Percentiles rank a stretch among this genome's conserved stretches.
Conservation (phyloP, 352 stramenopile species). For the Pythium pyrilobum region DNA sequence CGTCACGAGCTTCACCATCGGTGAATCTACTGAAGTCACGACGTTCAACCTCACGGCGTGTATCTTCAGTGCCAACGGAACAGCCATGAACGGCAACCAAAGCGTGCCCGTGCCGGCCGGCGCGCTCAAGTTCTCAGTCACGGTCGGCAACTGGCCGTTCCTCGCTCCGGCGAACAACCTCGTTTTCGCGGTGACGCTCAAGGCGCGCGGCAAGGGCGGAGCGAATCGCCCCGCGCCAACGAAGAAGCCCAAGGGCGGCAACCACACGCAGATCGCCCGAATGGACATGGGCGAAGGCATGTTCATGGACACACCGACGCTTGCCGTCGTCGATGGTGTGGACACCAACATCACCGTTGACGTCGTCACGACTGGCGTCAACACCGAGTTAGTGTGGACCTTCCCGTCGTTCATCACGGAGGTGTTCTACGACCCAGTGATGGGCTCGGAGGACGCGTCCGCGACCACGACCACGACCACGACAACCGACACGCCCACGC, state of each 20-base stretch:
- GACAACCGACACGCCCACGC: not conserved
- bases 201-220: slow-evolving; percentile 22
- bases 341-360: slow-evolving; percentile 23
- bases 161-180: slow-evolving; percentile 14
- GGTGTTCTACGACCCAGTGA: slow-evolving; percentile 49
- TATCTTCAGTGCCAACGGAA: slow-evolving; percentile 27
- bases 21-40: not conserved
- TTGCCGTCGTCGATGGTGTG: slow-evolving; percentile 9
- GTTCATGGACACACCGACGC: slow-evolving; percentile 18
- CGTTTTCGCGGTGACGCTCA: slow-evolving; percentile 26
- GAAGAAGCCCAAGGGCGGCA: slow-evolving; percentile 18
- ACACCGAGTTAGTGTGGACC: slow-evolving; percentile 29
- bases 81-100: slow-evolving; percentile 28
- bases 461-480: not conserved
- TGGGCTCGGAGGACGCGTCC: slow-evolving; percentile 12
- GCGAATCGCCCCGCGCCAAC: not conserved
- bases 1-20: slow-evolving; percentile 11
- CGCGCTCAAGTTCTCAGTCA: slow-evolving; percentile 38
- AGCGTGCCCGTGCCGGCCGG: slow-evolving; percentile 27
- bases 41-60: slow-evolving; percentile 32
- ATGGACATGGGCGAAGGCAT: slow-evolving; percentile 14
- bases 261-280: slow-evolving; percentile 14
- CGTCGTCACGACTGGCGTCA: not conserved
- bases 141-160: slow-evolving; percentile 31
- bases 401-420: slow-evolving; percentile 31